Percentiles rank a stretch among this genome's conserved stretches.
phyloP scores from a whole-genome alignment of 306 rosid genomes.

The Echinosophora koreensis region DNA sequence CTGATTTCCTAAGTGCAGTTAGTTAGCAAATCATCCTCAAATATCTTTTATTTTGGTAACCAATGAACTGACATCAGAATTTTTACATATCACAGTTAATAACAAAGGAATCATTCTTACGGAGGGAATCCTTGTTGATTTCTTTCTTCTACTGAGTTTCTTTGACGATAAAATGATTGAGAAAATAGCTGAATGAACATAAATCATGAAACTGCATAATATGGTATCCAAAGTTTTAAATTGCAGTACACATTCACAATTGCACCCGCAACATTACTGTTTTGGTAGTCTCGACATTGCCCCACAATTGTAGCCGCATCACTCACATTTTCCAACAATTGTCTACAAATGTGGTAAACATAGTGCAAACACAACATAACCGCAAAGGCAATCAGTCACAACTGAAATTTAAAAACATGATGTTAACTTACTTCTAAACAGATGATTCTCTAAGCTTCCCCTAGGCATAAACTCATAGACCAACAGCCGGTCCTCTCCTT shows the following conservation, averaged over 20 bases:
- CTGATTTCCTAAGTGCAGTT: conserved; percentile 1
- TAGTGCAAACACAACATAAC: no score
- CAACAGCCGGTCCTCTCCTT: conserved; percentile 84
- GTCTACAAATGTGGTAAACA: no score
- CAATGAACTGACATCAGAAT: conserved; percentile 9
- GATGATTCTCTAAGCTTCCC: conserved; percentile 94
- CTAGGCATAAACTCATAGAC: conserved; percentile 91
- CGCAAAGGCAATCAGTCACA: no score
- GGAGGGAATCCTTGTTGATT: conserved; percentile 18
- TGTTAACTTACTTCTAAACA: conserved; percentile 79
- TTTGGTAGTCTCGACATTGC: no score
- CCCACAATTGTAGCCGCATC: no score
- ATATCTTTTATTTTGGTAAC: not conserved
- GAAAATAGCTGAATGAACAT: conserved; percentile 1
- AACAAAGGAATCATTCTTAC: conserved; percentile 12
- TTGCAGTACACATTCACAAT: no score
- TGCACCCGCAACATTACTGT: no score
- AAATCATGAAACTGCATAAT: not conserved
- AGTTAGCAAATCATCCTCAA: conserved; percentile 20
- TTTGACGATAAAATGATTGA: not conserved
- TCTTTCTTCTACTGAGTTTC: not conserved
- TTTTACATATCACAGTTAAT: not conserved
- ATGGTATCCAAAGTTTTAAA: no score
- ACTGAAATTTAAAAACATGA: no score
- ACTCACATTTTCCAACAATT: no score